Evolutionary conservation across 306 rosid species (phyloP).

Genomic region (Hippophae rhamnoides): DNA sequence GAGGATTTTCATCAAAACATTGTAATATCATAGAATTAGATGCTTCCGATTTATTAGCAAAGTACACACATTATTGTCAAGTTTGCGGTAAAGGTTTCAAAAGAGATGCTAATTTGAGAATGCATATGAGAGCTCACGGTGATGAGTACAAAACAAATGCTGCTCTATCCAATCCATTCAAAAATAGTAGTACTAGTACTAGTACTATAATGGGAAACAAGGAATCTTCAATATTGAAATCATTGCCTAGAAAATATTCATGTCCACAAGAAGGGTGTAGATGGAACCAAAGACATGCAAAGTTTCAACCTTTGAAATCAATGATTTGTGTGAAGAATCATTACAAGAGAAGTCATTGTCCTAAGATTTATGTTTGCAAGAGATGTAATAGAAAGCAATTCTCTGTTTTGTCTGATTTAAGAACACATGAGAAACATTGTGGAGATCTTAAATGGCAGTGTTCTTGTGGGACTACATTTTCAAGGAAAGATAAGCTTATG

Average conservation of each 20-base stretch:
- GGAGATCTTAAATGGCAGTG: slow-evolving; percentile 85
- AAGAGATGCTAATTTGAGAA: slow-evolving; percentile 82
- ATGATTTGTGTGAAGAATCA: slow-evolving; percentile 92
- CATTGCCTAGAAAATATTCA: slow-evolving; percentile 49
- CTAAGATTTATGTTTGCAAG: slow-evolving; percentile 90
- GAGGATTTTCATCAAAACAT: not conserved
- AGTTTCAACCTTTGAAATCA: slow-evolving; percentile 86
- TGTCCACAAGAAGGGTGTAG: slow-evolving; percentile 91
- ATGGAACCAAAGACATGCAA: slow-evolving; percentile 73
- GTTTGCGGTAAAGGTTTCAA: slow-evolving; percentile 92
- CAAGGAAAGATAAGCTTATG: slow-evolving; percentile 90
- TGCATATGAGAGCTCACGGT: slow-evolving; percentile 99
- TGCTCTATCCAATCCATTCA: slow-evolving; percentile 64
- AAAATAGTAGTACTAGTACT: slow-evolving; percentile 12
- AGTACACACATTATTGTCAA: slow-evolving; percentile 88
- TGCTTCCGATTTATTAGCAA: slow-evolving; percentile 64
- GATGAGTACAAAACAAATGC: slow-evolving; percentile 73
- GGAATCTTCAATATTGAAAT: slow-evolving; percentile 11
- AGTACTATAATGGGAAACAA: not conserved
- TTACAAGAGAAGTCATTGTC: slow-evolving; percentile 89
- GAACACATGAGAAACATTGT: slow-evolving; percentile 95
- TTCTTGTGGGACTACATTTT: slow-evolving; percentile 85
- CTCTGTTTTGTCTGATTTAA: slow-evolving; percentile 79
- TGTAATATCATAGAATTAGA: slow-evolving; percentile 53
- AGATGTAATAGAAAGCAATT: slow-evolving; percentile 75